A percentile compares a stretch with the other conserved stretches of the same genome.
Conservation (phyloP, 345 rosid genomes). For the Lepidium aucheri region DNA sequence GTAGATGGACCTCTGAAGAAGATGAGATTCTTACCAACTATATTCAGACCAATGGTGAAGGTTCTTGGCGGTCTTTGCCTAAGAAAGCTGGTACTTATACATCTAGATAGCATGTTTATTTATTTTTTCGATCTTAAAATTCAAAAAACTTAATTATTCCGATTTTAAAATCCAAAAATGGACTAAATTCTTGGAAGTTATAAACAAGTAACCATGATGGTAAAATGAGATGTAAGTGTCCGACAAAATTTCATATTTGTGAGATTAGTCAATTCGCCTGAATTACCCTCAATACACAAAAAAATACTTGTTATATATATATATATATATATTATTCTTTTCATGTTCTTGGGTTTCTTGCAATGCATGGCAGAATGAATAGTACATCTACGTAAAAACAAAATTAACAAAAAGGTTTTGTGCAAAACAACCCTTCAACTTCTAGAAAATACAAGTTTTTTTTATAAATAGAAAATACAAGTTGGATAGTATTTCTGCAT, state of each 20-base stretch:
- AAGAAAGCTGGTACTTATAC: slow-evolving; percentile 60
- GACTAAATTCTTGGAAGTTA: not conserved
- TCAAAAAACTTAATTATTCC: no score
- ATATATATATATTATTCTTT: not conserved
- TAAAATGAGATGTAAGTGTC: no score
- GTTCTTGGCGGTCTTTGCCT: slow-evolving; percentile 85
- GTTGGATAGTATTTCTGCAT: no score
- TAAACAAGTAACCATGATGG: no score
- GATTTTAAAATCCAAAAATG: not conserved
- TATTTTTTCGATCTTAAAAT: not conserved
- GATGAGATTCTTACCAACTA: slow-evolving; percentile 55
- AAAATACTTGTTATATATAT: not conserved
- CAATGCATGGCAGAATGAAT: not conserved
- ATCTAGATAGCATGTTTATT: not conserved
- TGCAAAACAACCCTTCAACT: no score
- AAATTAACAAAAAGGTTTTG: not conserved
- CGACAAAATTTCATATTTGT: no score
- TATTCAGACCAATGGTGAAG: slow-evolving; percentile 68
- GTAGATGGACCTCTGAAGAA: slow-evolving; percentile 86
- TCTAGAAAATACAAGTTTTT: no score
- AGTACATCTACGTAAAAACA: not conserved
- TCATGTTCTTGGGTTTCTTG: not conserved
- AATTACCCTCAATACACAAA: no score
- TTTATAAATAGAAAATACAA: no score
- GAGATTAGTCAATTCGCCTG: not conserved